A percentile compares a stretch with the other conserved stretches of the same genome.
These are phyloP conservation scores for Westerdykella aurantiaca DNA, from an alignment of 2,329 filamentous ascomycete species.

Conservation along the genomic window DNA sequence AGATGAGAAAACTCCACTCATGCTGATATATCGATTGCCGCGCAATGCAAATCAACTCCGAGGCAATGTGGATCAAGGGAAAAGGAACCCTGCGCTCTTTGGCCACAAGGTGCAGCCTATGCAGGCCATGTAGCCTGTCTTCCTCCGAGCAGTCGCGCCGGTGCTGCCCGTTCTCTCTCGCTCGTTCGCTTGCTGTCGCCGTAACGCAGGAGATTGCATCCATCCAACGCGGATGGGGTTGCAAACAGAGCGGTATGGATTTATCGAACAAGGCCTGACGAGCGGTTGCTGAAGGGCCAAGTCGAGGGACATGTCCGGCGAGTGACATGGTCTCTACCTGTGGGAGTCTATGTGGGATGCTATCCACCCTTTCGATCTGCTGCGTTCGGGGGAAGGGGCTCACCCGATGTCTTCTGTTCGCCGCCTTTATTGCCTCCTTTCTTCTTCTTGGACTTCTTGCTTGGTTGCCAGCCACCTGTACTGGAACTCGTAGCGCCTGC, in stretches of 20 bases:
- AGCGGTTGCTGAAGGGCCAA: neutral
- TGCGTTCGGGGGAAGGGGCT: constrained; percentile 41
- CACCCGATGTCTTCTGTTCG: constrained; percentile 33
- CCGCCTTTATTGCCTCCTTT: constrained; percentile 26
- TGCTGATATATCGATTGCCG: neutral
- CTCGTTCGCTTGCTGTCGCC: neutral
- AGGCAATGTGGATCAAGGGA: neutral
- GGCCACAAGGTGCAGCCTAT: no score
- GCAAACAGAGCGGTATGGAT: neutral
- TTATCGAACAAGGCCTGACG: neutral
- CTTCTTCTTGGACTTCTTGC: constrained; percentile 21
- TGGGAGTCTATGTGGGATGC: neutral
- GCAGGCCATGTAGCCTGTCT: neutral
- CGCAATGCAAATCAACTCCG: neutral
- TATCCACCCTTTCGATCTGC: constrained; percentile 45
- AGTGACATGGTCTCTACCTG: neutral
- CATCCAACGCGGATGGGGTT: neutral
- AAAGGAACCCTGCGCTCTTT: neutral
- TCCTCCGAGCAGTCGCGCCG: neutral
- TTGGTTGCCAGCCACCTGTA: constrained; percentile 17
- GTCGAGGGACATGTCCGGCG: neutral
- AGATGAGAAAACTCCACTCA: neutral
- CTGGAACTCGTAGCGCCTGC: constrained; percentile 5
- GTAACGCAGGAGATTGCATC: neutral
- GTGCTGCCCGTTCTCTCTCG: neutral